phyloP scores from a whole-genome alignment of 345 rosid species.

The Gossypium thurberi region DNA sequence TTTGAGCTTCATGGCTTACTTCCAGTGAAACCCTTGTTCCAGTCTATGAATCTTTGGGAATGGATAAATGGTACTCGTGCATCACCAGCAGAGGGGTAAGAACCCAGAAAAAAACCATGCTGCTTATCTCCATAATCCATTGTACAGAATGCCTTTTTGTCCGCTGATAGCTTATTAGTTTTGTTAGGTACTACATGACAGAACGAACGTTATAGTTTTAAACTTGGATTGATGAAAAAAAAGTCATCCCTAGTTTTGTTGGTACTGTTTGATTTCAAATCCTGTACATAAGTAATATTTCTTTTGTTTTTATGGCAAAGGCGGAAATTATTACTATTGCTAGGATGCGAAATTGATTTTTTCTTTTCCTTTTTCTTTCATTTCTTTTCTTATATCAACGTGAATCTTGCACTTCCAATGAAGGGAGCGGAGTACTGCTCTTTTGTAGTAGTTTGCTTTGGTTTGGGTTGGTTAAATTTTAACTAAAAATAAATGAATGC shows the following conservation, averaged over 20 bases:
- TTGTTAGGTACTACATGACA: background rate
- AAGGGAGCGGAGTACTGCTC: no score
- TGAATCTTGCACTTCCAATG: background rate
- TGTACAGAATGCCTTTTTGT: background rate
- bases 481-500: background rate
- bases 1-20: slow-evolving; percentile 19
- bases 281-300: background rate
- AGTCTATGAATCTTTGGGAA: background rate
- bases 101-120: background rate
- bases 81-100: background rate
- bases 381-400: background rate
- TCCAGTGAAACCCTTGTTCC: background rate
- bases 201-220: background rate
- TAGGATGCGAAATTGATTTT: background rate
- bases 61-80: background rate
- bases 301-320: background rate
- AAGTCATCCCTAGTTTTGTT: background rate
- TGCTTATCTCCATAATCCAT: background rate
- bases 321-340: background rate
- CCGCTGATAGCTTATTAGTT: background rate
- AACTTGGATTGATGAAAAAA: background rate
- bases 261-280: background rate
- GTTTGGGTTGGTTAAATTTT: background rate
- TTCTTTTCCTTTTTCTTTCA: no score
- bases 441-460: background rate